Percentiles rank a stretch among this genome's conserved stretches.
phyloP scores from a whole-genome alignment of 2,329 filamentous ascomycete genomes.

The Penicillium sp. region DNA sequence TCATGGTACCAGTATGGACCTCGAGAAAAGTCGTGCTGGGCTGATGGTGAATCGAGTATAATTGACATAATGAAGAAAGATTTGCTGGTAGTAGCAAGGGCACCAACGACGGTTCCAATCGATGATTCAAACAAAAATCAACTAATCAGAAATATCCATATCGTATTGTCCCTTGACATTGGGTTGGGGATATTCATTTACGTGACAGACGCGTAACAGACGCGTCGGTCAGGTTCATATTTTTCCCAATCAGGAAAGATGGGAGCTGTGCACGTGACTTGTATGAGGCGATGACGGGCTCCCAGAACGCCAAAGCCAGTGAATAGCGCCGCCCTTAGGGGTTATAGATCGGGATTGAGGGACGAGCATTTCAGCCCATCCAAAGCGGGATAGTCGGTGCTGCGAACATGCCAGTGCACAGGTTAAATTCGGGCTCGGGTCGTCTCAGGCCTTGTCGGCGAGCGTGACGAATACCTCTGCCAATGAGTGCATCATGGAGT shows the following conservation, averaged over 20 bases:
- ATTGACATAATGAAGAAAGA: slow-evolving; percentile 4
- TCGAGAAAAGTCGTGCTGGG: slow-evolving; percentile 16
- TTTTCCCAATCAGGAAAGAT: not conserved
- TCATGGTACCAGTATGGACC: slow-evolving; percentile 46
- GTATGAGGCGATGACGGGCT: slow-evolving; percentile 11
- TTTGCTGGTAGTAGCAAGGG: not conserved
- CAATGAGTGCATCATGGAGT: slow-evolving; percentile 47
- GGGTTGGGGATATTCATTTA: not conserved
- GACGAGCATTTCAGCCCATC: slow-evolving; percentile 60
- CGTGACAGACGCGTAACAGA: not conserved
- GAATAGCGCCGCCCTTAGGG: not conserved
- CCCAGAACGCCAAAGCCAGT: slow-evolving; percentile 11
- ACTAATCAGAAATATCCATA: too few relatives aligned
- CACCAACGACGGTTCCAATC: not conserved
- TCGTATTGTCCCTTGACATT: not conserved
- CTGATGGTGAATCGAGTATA: slow-evolving; percentile 14
- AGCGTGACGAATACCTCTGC: slow-evolving; percentile 48
- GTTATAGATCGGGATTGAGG: slow-evolving; percentile 50
- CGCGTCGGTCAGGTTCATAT: not conserved
- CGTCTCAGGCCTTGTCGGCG: slow-evolving; percentile 42
- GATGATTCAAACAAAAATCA: not conserved
- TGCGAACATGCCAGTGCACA: slow-evolving; percentile 58
- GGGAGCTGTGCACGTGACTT: not conserved
- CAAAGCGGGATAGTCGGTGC: slow-evolving; percentile 60
- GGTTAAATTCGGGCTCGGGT: slow-evolving; percentile 57